These are phyloP conservation scores for Cercophora scortea DNA, from an alignment of 495 filamentous ascomycete genomes.

Conservation along the genomic window DNA sequence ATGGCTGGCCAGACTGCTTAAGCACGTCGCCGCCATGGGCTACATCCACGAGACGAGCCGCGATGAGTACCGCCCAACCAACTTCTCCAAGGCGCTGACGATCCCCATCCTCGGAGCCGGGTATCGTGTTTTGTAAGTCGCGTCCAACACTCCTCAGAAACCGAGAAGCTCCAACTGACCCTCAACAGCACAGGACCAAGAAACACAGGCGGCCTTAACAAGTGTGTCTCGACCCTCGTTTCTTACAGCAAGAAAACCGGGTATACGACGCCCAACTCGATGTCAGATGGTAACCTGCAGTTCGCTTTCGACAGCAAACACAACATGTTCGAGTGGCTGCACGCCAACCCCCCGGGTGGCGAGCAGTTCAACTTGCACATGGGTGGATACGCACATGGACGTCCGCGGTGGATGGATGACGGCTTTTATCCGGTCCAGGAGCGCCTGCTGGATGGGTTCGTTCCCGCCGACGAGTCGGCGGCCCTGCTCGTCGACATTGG, in stretches of 20 bases:
- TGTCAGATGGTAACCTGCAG: no score
- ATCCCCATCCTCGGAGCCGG: conserved; percentile 20
- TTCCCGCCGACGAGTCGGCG: conserved; percentile 5
- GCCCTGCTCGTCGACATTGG: conserved; percentile 48
- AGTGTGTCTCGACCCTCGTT: no score
- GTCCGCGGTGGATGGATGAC: conserved; percentile 43
- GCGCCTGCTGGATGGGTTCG: conserved; percentile 23
- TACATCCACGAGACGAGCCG: conserved; percentile 35
- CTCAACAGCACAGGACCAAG: no score
- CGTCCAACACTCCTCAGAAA: conserved; percentile 15
- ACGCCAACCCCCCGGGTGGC: conserved; percentile 11
- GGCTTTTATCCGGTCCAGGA: conserved; percentile 42
- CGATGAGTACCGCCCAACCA: conserved; percentile 38
- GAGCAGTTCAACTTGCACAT: conserved; percentile 44
- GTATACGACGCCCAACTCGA: no score
- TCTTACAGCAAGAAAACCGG: no score
- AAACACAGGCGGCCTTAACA: no score
- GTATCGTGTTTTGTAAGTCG: conserved; percentile 6
- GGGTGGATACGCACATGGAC: conserved; percentile 40
- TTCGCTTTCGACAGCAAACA: conserved; percentile 13
- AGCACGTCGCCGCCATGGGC: conserved; percentile 44
- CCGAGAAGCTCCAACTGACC: no score
- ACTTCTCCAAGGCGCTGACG: conserved; percentile 33
- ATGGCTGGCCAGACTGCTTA: conserved; percentile 25
- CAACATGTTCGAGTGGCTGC: conserved; percentile 21